Base-by-base conservation (phyloP, 2,329 filamentous ascomycete species). In the Xylaria sp. region DNA sequence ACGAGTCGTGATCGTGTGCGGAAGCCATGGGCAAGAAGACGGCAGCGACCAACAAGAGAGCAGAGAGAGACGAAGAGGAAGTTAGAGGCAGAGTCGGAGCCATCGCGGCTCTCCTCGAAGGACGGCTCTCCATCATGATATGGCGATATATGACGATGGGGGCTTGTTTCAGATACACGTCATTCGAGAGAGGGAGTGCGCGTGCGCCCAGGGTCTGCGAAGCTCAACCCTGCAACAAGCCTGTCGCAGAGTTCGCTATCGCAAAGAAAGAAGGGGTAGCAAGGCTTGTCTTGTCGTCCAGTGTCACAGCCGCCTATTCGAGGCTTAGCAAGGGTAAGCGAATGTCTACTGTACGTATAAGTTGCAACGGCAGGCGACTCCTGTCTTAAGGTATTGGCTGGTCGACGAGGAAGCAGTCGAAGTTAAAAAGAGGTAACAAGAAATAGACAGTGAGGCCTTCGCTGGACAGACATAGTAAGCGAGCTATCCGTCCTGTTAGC, bases 1-100 rank as follows among this genome's bases (percentile, higher is more conserved):
- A 81, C 59, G 81, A 81, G 72, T 83, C 81, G 77, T 87, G 84
- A 50, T 87, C 85, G 79, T 89, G 87, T 68, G 65, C 77, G 69
- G 65, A 67, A 60, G 74, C 75, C 72, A 75, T 75, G 18, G 77
- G 76, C 53, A 78, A 60, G 40, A 78, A 60, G 40, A 66, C 67
- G 63, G 75, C 71, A 25, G 73, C 54, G 51, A 61, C 66, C 37
- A 78, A 59, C 32, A 75, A 63, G 23, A 76, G 61, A 35, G 63
- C 40, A 60, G 53, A 68, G 60, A 71, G 60, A 58, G 69, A 68
- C 60, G 65, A 67, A n/a, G 60, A 62, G 70, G 69, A 65, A 25
- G 1, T 47, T 21, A 6, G 5, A 35, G 8, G 2, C 25, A 6
- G 5, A 35, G 8, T 9, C 25, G 58, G 51, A 63, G 70, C 60